A percentile compares a stretch with the other conserved stretches of the same genome.
Conservation (phyloP, 2,329 filamentous ascomycete species). For the Verticillium dahliae region DNA sequence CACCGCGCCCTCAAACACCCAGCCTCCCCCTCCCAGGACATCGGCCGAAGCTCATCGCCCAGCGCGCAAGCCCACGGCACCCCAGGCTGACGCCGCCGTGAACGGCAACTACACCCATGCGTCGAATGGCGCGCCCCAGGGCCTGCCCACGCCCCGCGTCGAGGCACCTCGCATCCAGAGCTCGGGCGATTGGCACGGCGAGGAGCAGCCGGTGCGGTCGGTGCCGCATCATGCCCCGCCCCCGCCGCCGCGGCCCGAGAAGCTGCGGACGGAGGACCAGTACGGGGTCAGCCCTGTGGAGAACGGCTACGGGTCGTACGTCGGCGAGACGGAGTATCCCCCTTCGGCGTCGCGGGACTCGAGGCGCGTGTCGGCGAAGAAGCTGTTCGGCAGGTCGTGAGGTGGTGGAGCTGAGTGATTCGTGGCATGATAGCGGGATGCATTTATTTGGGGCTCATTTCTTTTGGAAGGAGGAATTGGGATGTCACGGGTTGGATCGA, state of each 20-base stretch:
- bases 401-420: background rate
- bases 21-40: background rate
- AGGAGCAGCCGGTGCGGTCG: constrained; percentile 14
- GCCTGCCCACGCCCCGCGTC: constrained; percentile 4
- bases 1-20: background rate
- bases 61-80: background rate
- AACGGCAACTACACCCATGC: constrained; percentile 6
- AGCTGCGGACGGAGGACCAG: constrained; percentile 18
- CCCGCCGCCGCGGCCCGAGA: constrained; percentile 24
- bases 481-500: too few relatives aligned
- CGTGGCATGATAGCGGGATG: background rate
- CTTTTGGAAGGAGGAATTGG: too few relatives aligned
- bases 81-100: background rate
- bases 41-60: background rate
- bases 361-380: constrained; percentile 10
- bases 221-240: constrained; percentile 16
- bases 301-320: constrained; percentile 7
- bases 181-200: constrained; percentile 5
- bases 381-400: constrained; percentile 10
- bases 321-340: constrained; percentile 1
- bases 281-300: constrained; percentile 4
- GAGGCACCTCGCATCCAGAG: constrained; percentile 7
- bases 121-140: background rate
- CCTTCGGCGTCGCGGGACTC: constrained; percentile 1
- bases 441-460: background rate